Evolutionary conservation across 2,329 filamentous ascomycete species (phyloP).

Genomic region (Clarireedia sp.): DNA sequence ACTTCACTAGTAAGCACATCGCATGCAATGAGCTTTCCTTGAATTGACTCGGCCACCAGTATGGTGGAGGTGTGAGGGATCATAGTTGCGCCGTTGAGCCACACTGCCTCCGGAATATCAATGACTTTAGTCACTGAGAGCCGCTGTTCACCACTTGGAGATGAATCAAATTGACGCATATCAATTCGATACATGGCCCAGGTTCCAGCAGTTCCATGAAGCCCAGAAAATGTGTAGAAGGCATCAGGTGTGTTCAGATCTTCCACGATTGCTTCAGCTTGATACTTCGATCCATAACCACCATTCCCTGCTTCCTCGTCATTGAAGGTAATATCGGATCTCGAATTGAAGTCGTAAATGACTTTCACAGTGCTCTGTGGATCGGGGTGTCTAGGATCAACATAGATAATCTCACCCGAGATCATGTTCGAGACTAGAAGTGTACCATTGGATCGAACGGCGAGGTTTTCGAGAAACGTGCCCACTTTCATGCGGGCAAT

Average conservation of each 20-base stretch:
- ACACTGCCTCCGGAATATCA: neutral
- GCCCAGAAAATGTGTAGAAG: conserved; percentile 1
- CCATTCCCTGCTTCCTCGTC: neutral
- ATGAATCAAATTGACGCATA: neutral
- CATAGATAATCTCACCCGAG: conserved; percentile 16
- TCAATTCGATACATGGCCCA: neutral
- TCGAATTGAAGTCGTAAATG: neutral
- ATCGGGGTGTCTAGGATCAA: conserved; percentile 17
- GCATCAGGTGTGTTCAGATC: neutral
- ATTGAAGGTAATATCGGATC: neutral
- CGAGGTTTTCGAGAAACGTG: conserved; percentile 17
- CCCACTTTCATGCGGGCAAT: neutral
- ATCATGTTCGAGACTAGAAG: conserved; percentile 32
- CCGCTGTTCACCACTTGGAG: neutral
- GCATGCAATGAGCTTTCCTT: neutral
- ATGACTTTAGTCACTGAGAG: neutral
- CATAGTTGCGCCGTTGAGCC: neutral
- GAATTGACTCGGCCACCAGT: neutral
- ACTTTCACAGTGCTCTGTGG: neutral
- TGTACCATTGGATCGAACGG: conserved; percentile 44
- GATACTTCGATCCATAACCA: neutral
- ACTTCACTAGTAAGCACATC: neutral
- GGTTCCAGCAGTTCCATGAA: neutral
- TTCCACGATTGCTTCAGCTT: conserved; percentile 3
- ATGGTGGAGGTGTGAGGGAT: neutral